Base-by-base conservation (phyloP, 805 yeast species). In the Candida yuanshanica region DNA sequence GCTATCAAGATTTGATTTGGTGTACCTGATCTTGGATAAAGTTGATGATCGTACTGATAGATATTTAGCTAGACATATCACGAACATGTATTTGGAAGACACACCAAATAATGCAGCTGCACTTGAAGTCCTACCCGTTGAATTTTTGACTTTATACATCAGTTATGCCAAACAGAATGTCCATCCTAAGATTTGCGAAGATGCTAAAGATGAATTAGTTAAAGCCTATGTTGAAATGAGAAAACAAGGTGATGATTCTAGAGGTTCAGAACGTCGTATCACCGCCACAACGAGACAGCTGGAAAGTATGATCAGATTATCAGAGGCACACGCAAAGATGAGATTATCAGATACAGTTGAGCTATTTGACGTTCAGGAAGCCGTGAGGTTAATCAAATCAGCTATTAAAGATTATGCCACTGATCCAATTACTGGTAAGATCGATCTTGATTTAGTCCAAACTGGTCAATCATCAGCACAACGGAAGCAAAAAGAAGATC, bases 301-400 rank as follows among this genome's bases (percentile, higher is more conserved):
- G 43, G 99, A 93, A 64, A 82, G 95, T 39, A 87, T 93, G 95
- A 90, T 91, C 50, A 79, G 99, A 58, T 70, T 93, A 38, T 65
- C 95, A 0, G 99, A 93, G 65, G 99, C 98, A 0, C 98, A 93
- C 60, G 99, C 99, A 2, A 90, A 89, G 65, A 86, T 93, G 95
- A 79, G 96, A 53, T 70, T 93, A 23, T 75, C 91, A 1, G 65
- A 70, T 2, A 59, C 53, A 1, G 99, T 93, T 5, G 83, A 81
- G 41, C 69, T 84, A 20, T 72, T 70, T 22, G 99, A 93, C 62
- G 99, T 93, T 6, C 72, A 74, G 45, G 99, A 93, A 60, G 95
- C 98, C 0, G 97, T 90, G 3, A 75, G 99, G 50, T 70, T 93
- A 50, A 93, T 91, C 59, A 81, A 84, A 53, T 77, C 95, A 4